These are phyloP conservation scores for Cenococcum geophilum DNA, from an alignment of 495 filamentous ascomycete genomes.

Conservation along the genomic window DNA sequence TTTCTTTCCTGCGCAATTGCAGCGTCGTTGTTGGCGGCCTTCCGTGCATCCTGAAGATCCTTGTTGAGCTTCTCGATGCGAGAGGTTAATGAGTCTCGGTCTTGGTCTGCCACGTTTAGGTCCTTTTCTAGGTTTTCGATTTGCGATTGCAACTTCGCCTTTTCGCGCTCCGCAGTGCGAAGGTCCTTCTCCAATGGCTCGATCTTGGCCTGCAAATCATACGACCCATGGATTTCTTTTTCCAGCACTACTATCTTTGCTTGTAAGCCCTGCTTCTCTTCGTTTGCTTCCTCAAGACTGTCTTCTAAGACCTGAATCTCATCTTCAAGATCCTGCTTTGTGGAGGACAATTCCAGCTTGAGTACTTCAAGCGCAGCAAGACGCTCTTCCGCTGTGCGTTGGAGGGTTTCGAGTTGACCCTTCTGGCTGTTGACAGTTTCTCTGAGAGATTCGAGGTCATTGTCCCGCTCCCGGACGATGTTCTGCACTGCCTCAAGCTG, in stretches of 20 bases:
- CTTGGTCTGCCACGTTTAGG: slow-evolving; percentile 35
- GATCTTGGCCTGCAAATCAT: slow-evolving; percentile 19
- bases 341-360: slow-evolving; percentile 5
- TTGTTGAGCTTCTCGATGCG: slow-evolving; percentile 36
- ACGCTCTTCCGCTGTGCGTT: slow-evolving; percentile 19
- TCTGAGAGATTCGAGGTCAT: slow-evolving; percentile 27
- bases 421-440: slow-evolving; percentile 15
- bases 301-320: slow-evolving; percentile 44
- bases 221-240: slow-evolving; percentile 42
- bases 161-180: slow-evolving; percentile 24
- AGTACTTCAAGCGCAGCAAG: slow-evolving; percentile 13
- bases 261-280: slow-evolving; percentile 46
- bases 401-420: slow-evolving; percentile 17
- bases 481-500: slow-evolving; percentile 27
- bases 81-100: slow-evolving; percentile 22
- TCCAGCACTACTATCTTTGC: slow-evolving; percentile 53
- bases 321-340: slow-evolving; percentile 40
- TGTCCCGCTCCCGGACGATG: slow-evolving; percentile 26
- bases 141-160: slow-evolving; percentile 25
- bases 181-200: slow-evolving; percentile 32
- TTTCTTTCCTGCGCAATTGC: slow-evolving; percentile 55
- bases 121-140: slow-evolving; percentile 31
- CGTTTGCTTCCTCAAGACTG: slow-evolving; percentile 35
- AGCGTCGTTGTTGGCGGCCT: slow-evolving; percentile 28
- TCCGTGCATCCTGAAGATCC: slow-evolving; percentile 36